Base-by-base conservation (phyloP, 2,329 filamentous ascomycete species). In the Amauroascus verrucosus region DNA sequence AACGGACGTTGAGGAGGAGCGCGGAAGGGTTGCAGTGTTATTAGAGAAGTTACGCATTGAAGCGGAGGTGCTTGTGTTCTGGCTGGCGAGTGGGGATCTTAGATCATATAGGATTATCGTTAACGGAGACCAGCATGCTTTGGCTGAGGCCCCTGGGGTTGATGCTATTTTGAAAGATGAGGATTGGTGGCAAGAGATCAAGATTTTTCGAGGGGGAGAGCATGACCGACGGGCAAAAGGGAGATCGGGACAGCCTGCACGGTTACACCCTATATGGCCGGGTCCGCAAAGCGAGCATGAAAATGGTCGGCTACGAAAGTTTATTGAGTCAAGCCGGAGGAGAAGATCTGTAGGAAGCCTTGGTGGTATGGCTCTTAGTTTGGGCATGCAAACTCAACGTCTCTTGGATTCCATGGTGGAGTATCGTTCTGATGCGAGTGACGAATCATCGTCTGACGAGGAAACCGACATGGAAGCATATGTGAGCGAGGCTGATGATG, bases 31-130 rank as follows among this genome's bases (percentile, higher is more conserved):
- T 14, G 80, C 80, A 55, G 80, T 84, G 0, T 73, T 95, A 1
- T 74, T 95, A 0, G 85, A 87, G 20, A 94, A 91, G 64, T 69
- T 95, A 7, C 77, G 88, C 14, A 95, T 95, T 46, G 80, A 89
- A 57, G 88, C 88, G 2, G 76, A 88, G 57, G 80, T 94, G 0
- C 69, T 85, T 13, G 88, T 94, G 0, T 89, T 90, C 62, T 93
- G 85, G 80, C 77, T 95, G 37, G 85, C 87, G 1, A 85, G 80
- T 47, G 87, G 88, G 0, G 72, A 80, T 14, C 67, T 94, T 3
- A 75, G 81, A 37, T 84, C 82, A 0, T 94, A 94, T 62, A 83
- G 90, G 58, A 74, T 82, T 26, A 86, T 95, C 53, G 79, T 94
- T 48, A 88, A 93, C 59, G 88, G 86, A 1, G 75, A 77, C 20